Base-by-base conservation (phyloP, 75 land plant species). In the Chamaecyparis obtusa region DNA sequence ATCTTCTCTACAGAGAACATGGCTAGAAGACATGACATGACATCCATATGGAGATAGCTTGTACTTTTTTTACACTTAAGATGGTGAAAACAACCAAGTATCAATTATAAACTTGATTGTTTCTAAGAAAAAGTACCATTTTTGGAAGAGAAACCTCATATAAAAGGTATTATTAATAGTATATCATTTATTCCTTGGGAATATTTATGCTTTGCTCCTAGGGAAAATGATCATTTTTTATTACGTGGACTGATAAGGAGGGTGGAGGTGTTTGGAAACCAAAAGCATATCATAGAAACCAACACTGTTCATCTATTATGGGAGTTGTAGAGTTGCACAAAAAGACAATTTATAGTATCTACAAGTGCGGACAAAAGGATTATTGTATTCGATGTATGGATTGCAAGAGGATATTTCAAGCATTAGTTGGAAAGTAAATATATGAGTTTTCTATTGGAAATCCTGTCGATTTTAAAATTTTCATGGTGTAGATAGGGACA, bases 401-500 rank as follows among this genome's bases (percentile, higher is more conserved):
- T 88, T n/a, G 95, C 88, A 84, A 93, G 94, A 90, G 87, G 93
- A 44, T 89, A 88, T 27, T 96, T 93, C 87, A 90, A 91, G 85
- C 92, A 95, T 89, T 90, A 88, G 71, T 89, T 96, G 60, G 99
- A 96, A 9, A 93, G 92, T 88, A 96, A 95, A 89, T 94, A 95
- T 91, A 93, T 95, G 93, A 92, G 96, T 64, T 89, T 97, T 72
- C 88, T 95, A 13, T n/a, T n/a, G 92, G 97, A 30, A 97, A 96
- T 87, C 97, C 99, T 15, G 89, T 90, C 35, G 99, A 97, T 85
- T 93, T 92, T 85, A 97, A 97, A 83, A 87, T 97, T 14, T 95
- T 92, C 83, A 93, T 97, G 99, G 97, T 96, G 84, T 97, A 97
- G 87, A 91, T 97, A 35, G 97, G 94, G 97, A n/a, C n/a, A n/a